Base-by-base conservation (phyloP, 495 filamentous ascomycete species). In the Talaromyces proteolyticus region DNA sequence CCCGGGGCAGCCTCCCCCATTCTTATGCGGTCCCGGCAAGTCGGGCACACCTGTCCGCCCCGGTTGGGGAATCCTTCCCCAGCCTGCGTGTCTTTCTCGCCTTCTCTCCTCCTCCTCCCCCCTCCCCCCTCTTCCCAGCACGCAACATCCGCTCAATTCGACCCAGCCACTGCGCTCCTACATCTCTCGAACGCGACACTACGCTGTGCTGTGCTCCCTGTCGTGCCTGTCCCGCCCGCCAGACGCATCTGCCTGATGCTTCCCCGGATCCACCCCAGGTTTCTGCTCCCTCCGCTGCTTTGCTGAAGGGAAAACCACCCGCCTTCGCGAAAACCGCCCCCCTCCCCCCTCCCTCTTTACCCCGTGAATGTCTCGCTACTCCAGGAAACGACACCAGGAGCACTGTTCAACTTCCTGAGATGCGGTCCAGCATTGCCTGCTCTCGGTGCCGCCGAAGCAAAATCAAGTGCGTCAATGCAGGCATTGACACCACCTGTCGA, bases 341-440 rank as follows among this genome's bases (percentile, higher is more conserved):
- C n/a, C n/a, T n/a, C n/a, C n/a, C n/a, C n/a, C n/a, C n/a, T n/a
- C n/a, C n/a, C n/a, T n/a, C n/a, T n/a, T n/a, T n/a, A n/a, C n/a
- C n/a, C 25, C 46, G 46, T 49, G 46, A 49, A 49, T 49, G 46
- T 49, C 34, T 49, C 34, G 25, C 46, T 22, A 24, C 38, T 23
- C 46, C 6, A 49, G 36, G 10, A 49, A 40, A 41, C 34, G 46
- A 39, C 38, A 29, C 29, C 22, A 41, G n/a, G 29, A 49, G 38
- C 46, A 39, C 21, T 36, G 29, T 36, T 21, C 19, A 39, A 20
- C 34, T 12, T 44, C 34, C 42, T 45, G 43, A 52, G n/a, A 85
- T 90, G 81, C 77, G 88, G 47, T 89, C 86, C 43, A 87, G 84
- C 54, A 89, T 92, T 54, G 88, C 88, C 53, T 92, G 88, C 65